phyloP scores from a whole-genome alignment of 768 basidiomycete genomes.

The Dentipellis sp. region DNA sequence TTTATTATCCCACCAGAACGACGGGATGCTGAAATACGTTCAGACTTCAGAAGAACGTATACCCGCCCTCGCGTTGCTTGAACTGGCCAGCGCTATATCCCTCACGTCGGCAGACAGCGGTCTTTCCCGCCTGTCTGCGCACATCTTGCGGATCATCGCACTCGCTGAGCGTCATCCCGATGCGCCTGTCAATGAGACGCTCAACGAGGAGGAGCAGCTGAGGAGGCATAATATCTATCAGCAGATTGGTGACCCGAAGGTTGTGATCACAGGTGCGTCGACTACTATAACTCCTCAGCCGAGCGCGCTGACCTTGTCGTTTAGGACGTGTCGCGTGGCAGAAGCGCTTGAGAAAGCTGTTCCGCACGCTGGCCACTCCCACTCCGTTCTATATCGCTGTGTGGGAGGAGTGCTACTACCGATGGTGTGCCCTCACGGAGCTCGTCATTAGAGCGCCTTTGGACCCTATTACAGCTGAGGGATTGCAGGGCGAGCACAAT shows the following conservation, averaged over 20 bases:
- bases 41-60: constrained; percentile 44
- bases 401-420: constrained; percentile 76
- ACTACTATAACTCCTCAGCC: background rate
- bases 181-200: constrained; percentile 38
- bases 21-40: constrained; percentile 36
- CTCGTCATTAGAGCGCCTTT: constrained; percentile 33
- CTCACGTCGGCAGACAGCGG: constrained; percentile 60
- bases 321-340: constrained; percentile 72
- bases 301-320: background rate
- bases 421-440: constrained; percentile 63
- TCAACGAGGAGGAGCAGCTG: constrained; percentile 53
- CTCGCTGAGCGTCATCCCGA: constrained; percentile 56
- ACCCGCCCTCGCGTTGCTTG: constrained; percentile 56
- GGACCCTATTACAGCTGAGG: constrained; percentile 21
- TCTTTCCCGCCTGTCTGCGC: constrained; percentile 61
- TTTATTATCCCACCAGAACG: constrained; percentile 1
- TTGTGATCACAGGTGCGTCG: constrained; percentile 55
- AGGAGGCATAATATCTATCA: constrained; percentile 71
- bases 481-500: constrained; percentile 19
- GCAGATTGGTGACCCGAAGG: constrained; percentile 67
- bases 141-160: constrained; percentile 58
- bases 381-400: constrained; percentile 64
- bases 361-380: constrained; percentile 55
- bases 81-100: constrained; percentile 65
- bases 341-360: constrained; percentile 65